Base-by-base conservation (phyloP, 1,139 yeast genomes). In the Zygoascus meyerae region DNA sequence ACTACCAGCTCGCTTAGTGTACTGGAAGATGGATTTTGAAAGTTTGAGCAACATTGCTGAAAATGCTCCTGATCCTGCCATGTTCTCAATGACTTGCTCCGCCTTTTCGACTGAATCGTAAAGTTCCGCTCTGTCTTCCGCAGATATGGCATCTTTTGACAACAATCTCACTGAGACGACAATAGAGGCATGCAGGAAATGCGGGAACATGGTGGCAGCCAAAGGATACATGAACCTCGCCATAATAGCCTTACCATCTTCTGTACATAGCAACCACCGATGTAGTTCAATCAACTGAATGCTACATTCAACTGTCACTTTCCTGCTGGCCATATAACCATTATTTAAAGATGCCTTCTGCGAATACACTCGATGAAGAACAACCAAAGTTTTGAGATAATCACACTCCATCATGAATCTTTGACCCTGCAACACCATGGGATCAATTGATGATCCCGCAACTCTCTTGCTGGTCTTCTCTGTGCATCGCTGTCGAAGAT, bases 321-420 rank as follows among this genome's bases (percentile, higher is more conserved):
- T 61, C 7, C 61, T 50, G 33, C 59, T 56, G 37, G 58, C 55
- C 42, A 54, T 55, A 18, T 52, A 44, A 38, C 55, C 52, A 2
- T 48, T 46, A 21, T 52, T 51, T 3, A 54, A 53, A 9, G 42
- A 17, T 5, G 48, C 50, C 18, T 44, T 37, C 16, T 58, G 55
- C 5, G 66, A 55, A 47, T 56, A 61, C 18, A 62, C 57, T 17
- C 67, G 58, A 45, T 65, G 69, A 28, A 65, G 52, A 4, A 61
- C 59, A 10, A 63, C 59, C 33, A 63, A 43, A 8, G 63, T 54
- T 42, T 59, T 60, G 14, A 60, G 56, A 42, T 51, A 63, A 28
- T 63, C 65, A 37, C 61, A 48, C 43, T 65, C 67, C 31, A 60
- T 55, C 47, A 65, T 35, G 30, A 64, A 54, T 29, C 65, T 53